Percentiles rank a stretch among this genome's conserved stretches.
Evolutionary conservation across 106 monocot species (phyloP).

Genomic region (Narthecium ossifragum): DNA sequence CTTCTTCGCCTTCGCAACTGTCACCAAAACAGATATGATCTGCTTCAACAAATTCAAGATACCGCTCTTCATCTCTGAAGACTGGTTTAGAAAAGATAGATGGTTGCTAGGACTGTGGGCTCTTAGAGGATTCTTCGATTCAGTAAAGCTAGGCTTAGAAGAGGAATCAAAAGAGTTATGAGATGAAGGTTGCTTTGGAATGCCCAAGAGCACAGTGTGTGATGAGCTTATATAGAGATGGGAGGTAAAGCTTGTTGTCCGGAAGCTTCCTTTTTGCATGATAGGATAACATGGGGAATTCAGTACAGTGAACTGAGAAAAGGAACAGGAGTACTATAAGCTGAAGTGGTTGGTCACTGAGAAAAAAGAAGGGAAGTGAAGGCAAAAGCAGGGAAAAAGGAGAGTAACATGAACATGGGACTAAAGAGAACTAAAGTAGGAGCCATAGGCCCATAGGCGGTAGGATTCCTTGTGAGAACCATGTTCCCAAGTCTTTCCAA

Average conservation of each 20-base stretch:
- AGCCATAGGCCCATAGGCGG: neutral
- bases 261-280: too few relatives aligned
- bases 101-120: slow-evolving; percentile 12
- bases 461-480: neutral
- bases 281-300: too few relatives aligned
- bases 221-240: slow-evolving; percentile 35
- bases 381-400: neutral
- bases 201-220: too few relatives aligned
- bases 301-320: too few relatives aligned
- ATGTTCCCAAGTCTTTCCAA: too few relatives aligned
- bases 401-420: neutral
- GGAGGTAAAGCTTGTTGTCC: too few relatives aligned
- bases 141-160: too few relatives aligned
- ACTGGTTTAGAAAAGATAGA: slow-evolving; percentile 36
- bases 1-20: slow-evolving; percentile 43
- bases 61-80: slow-evolving; percentile 40
- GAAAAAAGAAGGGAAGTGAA: neutral
- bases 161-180: too few relatives aligned
- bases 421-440: neutral
- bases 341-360: neutral
- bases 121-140: too few relatives aligned
- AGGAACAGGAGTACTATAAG: too few relatives aligned
- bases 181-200: too few relatives aligned
- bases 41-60: slow-evolving; percentile 33
- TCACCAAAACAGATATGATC: slow-evolving; percentile 20